Conservation (phyloP, 306 rosid species). For the Heteromeles arbutifolia region DNA sequence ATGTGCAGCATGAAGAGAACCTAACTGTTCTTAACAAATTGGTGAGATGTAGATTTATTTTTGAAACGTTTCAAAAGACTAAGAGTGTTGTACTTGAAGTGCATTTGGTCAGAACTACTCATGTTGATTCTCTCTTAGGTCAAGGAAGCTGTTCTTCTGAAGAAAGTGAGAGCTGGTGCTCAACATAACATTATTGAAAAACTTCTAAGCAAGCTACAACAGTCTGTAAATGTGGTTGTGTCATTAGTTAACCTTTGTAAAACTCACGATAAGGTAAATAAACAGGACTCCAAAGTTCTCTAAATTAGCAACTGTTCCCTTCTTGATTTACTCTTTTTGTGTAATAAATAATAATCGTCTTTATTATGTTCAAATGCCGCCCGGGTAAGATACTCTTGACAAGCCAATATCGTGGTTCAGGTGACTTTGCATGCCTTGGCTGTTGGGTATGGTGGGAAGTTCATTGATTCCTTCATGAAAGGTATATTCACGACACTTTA, state of each 20-base stretch:
- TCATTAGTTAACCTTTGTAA: constrained; percentile 35
- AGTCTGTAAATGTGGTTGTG: constrained; percentile 34
- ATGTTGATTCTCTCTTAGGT: constrained; percentile 15
- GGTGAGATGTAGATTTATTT: constrained; percentile 21
- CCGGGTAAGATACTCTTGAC: background rate
- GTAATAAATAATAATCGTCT: background rate
- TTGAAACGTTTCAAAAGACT: background rate
- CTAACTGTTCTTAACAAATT: constrained; percentile 24
- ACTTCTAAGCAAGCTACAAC: constrained; percentile 19
- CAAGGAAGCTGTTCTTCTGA: constrained; percentile 14
- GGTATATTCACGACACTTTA: constrained; percentile 15
- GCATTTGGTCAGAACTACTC: background rate
- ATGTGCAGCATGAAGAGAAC: constrained; percentile 42
- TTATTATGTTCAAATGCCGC: background rate
- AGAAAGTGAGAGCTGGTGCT: constrained; percentile 15
- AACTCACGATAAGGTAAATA: constrained; percentile 28
- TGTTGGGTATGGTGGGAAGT: constrained; percentile 38
- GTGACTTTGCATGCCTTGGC: constrained; percentile 38
- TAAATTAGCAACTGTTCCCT: background rate
- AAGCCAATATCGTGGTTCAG: constrained; percentile 12
- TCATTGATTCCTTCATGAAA: constrained; percentile 34
- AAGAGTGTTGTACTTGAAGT: background rate
- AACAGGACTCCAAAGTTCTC: background rate
- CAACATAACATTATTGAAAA: constrained; percentile 20
- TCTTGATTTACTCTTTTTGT: background rate